Conservation (phyloP, 2,329 filamentous ascomycete species). For the Neonectria magnoliae region DNA sequence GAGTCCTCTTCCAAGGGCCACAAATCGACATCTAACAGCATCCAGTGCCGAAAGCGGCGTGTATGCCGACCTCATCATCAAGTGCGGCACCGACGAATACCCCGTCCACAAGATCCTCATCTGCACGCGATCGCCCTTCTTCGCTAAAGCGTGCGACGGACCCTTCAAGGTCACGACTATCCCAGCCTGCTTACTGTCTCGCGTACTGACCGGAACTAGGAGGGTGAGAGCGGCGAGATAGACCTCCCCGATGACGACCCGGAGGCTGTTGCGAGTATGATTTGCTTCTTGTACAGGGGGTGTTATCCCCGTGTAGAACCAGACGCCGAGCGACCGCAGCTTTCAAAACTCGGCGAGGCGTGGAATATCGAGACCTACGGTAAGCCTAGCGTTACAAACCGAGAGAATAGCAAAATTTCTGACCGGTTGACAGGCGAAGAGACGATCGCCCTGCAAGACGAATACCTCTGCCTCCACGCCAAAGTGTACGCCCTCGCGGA, state of each 20-base stretch:
- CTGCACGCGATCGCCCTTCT: slow-evolving; percentile 20
- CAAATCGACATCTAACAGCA: neutral
- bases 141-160: slow-evolving; percentile 9
- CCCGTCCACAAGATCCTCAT: slow-evolving; percentile 19
- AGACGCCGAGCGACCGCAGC: neutral
- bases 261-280: slow-evolving; percentile 15
- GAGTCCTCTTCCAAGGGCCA: neutral
- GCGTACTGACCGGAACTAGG: neutral
- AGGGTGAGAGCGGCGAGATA: slow-evolving; percentile 14
- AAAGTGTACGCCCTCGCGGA: slow-evolving; percentile 23
- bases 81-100: slow-evolving; percentile 21
- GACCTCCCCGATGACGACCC: slow-evolving; percentile 22
- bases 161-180: neutral
- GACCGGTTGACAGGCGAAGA: neutral
- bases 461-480: slow-evolving; percentile 23
- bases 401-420: no score
- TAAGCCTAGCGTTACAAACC: neutral
- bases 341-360: neutral
- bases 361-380: slow-evolving; percentile 8
- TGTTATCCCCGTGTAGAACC: slow-evolving; percentile 9
- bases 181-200: no score
- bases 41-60: slow-evolving; percentile 15
- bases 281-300: slow-evolving; percentile 18
- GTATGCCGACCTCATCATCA: slow-evolving; percentile 18
- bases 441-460: slow-evolving; percentile 12